Percentiles rank a stretch among this genome's conserved stretches.
Evolutionary conservation across 306 rosid genomes (phyloP).

Genomic region (Hylodesmum podocarpum): DNA sequence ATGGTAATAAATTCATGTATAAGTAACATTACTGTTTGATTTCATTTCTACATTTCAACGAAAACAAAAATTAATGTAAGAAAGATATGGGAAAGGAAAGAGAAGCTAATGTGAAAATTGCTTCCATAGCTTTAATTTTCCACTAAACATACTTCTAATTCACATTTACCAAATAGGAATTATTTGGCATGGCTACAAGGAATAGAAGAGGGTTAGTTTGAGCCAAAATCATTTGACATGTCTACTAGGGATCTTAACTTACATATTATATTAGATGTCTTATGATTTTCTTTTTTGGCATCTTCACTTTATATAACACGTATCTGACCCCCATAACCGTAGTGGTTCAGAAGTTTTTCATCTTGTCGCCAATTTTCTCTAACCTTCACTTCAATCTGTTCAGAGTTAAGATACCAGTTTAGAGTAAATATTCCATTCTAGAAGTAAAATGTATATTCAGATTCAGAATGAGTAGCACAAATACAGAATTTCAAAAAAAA

Average conservation of each 20-base stretch:
- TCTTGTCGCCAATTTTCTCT: slow-evolving; percentile 95
- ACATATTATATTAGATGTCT: slow-evolving; percentile 1
- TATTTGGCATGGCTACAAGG: slow-evolving; percentile 20
- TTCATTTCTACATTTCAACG: neutral
- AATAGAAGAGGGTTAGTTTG: slow-evolving; percentile 3
- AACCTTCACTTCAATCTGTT: slow-evolving; percentile 90
- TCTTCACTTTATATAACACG: slow-evolving; percentile 47
- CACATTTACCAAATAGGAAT: slow-evolving; percentile 18
- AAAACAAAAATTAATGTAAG: slow-evolving; percentile 5
- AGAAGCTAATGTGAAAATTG: slow-evolving; percentile 23
- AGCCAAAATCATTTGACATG: slow-evolving; percentile 9
- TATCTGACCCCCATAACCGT: slow-evolving; percentile 87
- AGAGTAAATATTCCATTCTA: slow-evolving; percentile 19
- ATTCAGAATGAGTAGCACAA: slow-evolving; percentile 4
- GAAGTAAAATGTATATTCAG: neutral
- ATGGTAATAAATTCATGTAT: neutral
- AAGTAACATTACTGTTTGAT: neutral
- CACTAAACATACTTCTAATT: neutral
- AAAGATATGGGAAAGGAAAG: neutral
- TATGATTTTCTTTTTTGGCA: neutral
- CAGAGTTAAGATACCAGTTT: slow-evolving; percentile 39
- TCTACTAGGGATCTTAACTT: slow-evolving; percentile 24
- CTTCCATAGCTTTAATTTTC: neutral
- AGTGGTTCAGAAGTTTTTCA: slow-evolving; percentile 74
- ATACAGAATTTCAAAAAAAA: too few relatives aligned